phyloP scores from a whole-genome alignment of 176 grass and related monocot genomes.

The Triticum monococcum region DNA sequence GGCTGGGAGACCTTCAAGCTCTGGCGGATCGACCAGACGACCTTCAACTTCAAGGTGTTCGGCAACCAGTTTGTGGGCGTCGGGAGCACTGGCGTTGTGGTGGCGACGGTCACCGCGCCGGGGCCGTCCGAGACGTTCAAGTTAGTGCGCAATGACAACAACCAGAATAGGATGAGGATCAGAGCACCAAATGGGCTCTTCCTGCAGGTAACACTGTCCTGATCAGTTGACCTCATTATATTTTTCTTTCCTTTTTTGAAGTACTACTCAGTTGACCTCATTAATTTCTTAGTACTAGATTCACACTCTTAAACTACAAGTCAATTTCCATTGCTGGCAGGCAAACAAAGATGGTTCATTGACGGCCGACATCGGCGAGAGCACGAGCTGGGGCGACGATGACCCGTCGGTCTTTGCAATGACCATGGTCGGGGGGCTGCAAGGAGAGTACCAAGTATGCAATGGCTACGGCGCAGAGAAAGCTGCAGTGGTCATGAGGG shows the following conservation, averaged over 20 bases:
- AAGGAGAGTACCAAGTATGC: slow-evolving; percentile 51
- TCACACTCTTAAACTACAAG: too few relatives aligned
- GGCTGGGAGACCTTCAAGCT: too few relatives aligned
- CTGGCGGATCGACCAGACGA: too few relatives aligned
- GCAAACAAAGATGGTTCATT: neutral
- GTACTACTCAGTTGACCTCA: too few relatives aligned
- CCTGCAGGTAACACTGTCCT: slow-evolving; percentile 43
- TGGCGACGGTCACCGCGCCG: slow-evolving; percentile 36
- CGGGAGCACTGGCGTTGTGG: slow-evolving; percentile 16
- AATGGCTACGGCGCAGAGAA: slow-evolving; percentile 33
- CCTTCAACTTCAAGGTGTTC: too few relatives aligned
- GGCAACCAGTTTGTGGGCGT: slow-evolving; percentile 43
- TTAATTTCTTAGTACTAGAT: too few relatives aligned
- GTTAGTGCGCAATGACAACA: slow-evolving; percentile 29
- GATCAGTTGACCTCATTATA: too few relatives aligned
- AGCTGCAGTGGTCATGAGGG: slow-evolving; percentile 23
- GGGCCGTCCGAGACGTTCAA: slow-evolving; percentile 45
- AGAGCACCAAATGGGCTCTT: slow-evolving; percentile 59
- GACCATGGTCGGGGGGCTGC: neutral
- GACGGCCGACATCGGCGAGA: slow-evolving; percentile 14
- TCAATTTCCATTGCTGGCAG: neutral
- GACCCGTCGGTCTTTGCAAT: slow-evolving; percentile 39
- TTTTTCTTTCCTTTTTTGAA: too few relatives aligned
- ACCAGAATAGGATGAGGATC: slow-evolving; percentile 46
- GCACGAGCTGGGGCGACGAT: slow-evolving; percentile 30